Conservation (phyloP, 805 yeast genomes). For the Wickerhamiella spandovensis region DNA sequence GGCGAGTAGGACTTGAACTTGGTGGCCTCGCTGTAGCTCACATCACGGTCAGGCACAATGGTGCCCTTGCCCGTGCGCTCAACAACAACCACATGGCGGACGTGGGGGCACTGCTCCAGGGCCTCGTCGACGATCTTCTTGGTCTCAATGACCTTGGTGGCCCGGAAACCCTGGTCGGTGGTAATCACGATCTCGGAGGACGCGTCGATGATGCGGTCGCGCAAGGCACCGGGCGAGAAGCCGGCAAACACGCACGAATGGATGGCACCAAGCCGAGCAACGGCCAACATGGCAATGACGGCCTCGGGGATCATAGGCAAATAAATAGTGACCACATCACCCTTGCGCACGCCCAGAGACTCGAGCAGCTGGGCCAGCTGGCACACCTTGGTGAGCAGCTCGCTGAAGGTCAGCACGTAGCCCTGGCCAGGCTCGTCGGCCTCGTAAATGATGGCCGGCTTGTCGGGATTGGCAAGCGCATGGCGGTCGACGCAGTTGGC, state of each 20-base stretch:
- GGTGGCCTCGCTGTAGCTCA: slow-evolving; percentile 89
- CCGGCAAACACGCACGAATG: slow-evolving; percentile 97
- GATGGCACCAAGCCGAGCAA: slow-evolving; percentile 85
- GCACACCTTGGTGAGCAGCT: slow-evolving; percentile 71
- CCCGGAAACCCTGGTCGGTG: slow-evolving; percentile 90
- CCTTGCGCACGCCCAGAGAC: slow-evolving; percentile 79
- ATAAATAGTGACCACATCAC: slow-evolving; percentile 93
- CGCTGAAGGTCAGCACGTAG: slow-evolving; percentile 66
- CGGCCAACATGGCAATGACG: slow-evolving; percentile 82
- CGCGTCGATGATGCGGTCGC: slow-evolving; percentile 84
- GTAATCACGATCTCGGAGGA: slow-evolving; percentile 78
- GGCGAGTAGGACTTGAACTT: slow-evolving; percentile 78
- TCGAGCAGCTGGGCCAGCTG: slow-evolving; percentile 74
- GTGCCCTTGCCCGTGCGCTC: slow-evolving; percentile 76
- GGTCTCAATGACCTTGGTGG: slow-evolving; percentile 71
- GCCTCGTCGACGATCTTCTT: slow-evolving; percentile 95
- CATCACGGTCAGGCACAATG: slow-evolving; percentile 69
- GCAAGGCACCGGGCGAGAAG: slow-evolving; percentile 81
- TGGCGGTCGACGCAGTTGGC: slow-evolving; percentile 94
- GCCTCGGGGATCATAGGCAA: slow-evolving; percentile 98
- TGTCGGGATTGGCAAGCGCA: slow-evolving; percentile 76
- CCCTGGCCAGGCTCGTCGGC: slow-evolving; percentile 81
- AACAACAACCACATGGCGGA: slow-evolving; percentile 73
- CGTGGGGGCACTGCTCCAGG: slow-evolving; percentile 51
- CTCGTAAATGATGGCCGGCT: slow-evolving; percentile 60